Base-by-base conservation (phyloP, 768 basidiomycete genomes). In the Russula abietina region DNA sequence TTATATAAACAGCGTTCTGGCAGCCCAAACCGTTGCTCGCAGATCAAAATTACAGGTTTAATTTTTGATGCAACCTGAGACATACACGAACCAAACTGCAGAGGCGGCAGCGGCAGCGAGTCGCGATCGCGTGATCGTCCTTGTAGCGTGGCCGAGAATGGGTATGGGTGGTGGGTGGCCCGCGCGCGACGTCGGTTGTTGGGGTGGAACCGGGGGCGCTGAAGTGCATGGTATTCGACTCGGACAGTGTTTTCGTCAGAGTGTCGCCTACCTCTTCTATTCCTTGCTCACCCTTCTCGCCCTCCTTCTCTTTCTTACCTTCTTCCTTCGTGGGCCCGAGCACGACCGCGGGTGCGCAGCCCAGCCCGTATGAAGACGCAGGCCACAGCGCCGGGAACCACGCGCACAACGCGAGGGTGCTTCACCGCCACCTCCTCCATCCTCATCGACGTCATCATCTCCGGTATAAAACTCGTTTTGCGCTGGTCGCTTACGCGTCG, bases 401-500 rank as follows among this genome's bases (percentile, higher is more conserved):
- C 60, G 26, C 48, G 58, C 26, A 16, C 63, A 68, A 14, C 75
- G 74, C n/a, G 72, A 54, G 4, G 71, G 64, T n/a, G 72, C 68
- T 41, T 79, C 77, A 45, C 70, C 76, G 62, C 91, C 89, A 19
- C 82, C 78, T 5, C 76, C 69, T 48, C 72, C 69, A 56, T 91
- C 89, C 22, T 82, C 78, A 9, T 76, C 69, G 52, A 73, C 69
- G 55, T 80, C 77, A 41, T 70, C 76, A 62, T 91, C 89, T 24
- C 83, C 78, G 51, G 90, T 89, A 70, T 80, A 93, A 65, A 79
- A 89, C 66, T 91, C 90, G 67, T 87, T 89, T 65, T 81, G 74
- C 3, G 80, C 78, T 33, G 69, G 77, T 7, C 63, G 58, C 55
- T 79, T 80, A 19, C 80, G 77, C 64, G 9, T 70, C 70, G 61